Base-by-base conservation (phyloP, 2,329 filamentous ascomycete genomes). In the Penicillium nordicum region DNA sequence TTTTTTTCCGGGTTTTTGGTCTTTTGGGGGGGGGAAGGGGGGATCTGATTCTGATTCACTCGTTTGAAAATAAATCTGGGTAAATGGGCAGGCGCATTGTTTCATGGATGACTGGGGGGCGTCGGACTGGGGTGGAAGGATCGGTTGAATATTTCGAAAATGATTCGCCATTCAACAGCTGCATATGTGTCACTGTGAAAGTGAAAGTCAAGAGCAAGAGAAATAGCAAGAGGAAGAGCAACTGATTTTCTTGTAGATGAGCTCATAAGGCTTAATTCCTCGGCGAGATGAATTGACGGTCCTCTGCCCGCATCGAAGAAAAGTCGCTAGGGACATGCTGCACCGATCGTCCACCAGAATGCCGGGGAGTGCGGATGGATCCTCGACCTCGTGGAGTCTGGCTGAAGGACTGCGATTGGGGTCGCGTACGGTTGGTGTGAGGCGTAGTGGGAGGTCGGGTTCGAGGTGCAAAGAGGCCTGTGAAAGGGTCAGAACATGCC, bases 391-490 rank as follows among this genome's bases (percentile, higher is more conserved):
- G 50, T 1, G 18, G 34, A 23, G 34, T 53, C 11, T 53, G 42
- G 7, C n/a, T 12, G 2, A 48, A 32, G 4, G 34, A 25, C 36
- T 34, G 43, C 4, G 43, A 23, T 6, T 48, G 43, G 10, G 43
- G n/a, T 4, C 43, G 50, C 6, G 16, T 34, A 5, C 43, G 50
- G 36, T 48, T 49, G 36, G 14, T 14, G 12, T 16, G 36, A 16
- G 43, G 42, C 3, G 50, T 48, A 32, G 25, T 32, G 10, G 18
- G 14, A 47, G 11, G 10, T 32, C 42, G 42, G 10, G 12, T 27
- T 2, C 38, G 53, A 27, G 53, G 40, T 16, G 40, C 16, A 42
- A 18, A 55, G 16, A 55, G 53, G 11, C 53, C 53, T 55, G 18
- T 40, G 21, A 25, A 38, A 18, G 40, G 21, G 40, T 45, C 5